Percentiles rank a stretch among this genome's conserved stretches.
Conservation (phyloP, 1,139 yeast species). For the Suhomyces coccinellae region DNA sequence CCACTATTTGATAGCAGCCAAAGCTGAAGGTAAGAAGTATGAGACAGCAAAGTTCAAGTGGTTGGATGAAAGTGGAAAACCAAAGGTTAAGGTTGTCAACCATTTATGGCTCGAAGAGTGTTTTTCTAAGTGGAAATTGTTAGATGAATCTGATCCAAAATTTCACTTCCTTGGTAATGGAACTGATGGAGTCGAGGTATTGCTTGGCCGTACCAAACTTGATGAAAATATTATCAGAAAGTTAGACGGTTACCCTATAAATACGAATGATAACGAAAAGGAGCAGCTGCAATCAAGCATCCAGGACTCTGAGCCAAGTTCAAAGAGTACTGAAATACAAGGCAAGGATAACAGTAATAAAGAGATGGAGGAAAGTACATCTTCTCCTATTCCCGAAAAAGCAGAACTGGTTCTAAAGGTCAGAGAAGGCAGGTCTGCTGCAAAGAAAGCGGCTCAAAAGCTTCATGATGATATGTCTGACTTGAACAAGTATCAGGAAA, state of each 20-base stretch:
- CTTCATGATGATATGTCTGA: conserved; percentile 71
- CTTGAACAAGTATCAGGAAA: conserved; percentile 58
- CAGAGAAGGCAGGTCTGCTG: conserved; percentile 51
- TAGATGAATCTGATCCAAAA: conserved; percentile 44
- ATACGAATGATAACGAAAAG: background rate
- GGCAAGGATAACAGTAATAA: background rate
- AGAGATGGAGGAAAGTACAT: background rate
- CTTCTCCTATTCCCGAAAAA: background rate
- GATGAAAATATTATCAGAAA: conserved; percentile 39
- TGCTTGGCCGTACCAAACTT: conserved; percentile 54
- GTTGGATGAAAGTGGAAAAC: conserved; percentile 26
- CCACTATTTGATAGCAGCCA: conserved; percentile 72
- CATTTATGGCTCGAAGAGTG: conserved; percentile 92
- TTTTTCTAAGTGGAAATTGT: conserved; percentile 57
- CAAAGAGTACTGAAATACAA: conserved; percentile 1
- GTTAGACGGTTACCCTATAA: conserved; percentile 28
- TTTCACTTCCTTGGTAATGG: conserved; percentile 50
- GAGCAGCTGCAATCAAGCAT: background rate
- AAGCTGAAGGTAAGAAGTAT: conserved; percentile 70
- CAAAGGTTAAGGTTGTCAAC: conserved; percentile 58
- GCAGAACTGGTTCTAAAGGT: background rate
- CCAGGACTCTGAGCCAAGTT: background rate
- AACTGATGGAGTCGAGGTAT: conserved; percentile 36
- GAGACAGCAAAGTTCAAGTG: conserved; percentile 70
- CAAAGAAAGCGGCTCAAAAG: conserved; percentile 63